Evolutionary conservation across 208 protist species (phyloP), one percentile per base, ranked within the genome.

Genomic region (Trypanosomatidae sp.): DNA sequence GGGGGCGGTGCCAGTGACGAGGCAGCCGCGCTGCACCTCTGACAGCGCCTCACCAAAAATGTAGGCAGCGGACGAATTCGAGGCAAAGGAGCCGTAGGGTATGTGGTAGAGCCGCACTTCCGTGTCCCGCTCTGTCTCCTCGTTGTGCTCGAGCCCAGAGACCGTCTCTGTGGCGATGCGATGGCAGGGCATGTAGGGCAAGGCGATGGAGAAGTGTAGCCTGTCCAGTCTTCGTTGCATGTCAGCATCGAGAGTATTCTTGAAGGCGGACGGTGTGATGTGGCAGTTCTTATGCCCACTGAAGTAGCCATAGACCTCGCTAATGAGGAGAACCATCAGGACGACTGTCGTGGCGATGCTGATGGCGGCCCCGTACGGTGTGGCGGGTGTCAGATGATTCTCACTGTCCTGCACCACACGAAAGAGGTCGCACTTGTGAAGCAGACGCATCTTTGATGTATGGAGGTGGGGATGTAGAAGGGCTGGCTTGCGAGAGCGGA

Each of bases 371-470:
- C 81, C 81, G 43, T 79, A 60, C 15, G 62, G 25, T 8, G 73
- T 86, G 53, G 77, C 66, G 1, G 78, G 74, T 1, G 74, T 76
- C 28, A 86, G 74, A 49, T 81, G 77, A 33, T 71, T 81, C 56
- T 85, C 81, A 22, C 47, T 74, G 56, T 86, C 82, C 74, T 83
- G 82, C 43, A 86, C 71, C 17, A 79, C 74, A 28, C 82, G 77
- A 64, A 86, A 86, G 39, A 86, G 62, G 43, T 86, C 82, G 41
- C 81, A 71, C 53, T 73, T 69, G 66, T 74, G 72, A 0, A 85
- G 43, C 4, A 78, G 59, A 13, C 73, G 73, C 73, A 73, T 73
- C 19, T 1, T 53, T 50, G 2, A 30, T 59, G 28, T 60, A 55
- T 46, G 36, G 25, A 13, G 1, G 66, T 41, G 25, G n/a, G 62